Evolutionary conservation across 495 filamentous ascomycete genomes (phyloP).

Genomic region (Astrothelium macrocarpum): DNA sequence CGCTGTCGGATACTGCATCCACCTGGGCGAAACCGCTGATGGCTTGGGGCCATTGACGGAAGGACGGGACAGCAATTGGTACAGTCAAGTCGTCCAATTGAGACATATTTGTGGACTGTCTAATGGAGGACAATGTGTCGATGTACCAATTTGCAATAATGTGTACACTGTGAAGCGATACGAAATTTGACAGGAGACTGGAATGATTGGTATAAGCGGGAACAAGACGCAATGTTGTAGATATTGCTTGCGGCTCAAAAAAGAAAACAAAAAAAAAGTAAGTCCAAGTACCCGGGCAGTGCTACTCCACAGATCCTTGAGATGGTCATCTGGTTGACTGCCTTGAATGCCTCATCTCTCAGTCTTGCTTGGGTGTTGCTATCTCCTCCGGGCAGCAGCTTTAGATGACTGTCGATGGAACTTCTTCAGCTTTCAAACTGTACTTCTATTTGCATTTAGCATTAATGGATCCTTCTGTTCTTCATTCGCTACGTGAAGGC

Average conservation of each 20-base stretch:
- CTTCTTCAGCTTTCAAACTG: neutral
- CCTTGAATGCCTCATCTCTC: neutral
- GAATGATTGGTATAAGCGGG: neutral
- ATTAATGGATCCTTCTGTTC: neutral
- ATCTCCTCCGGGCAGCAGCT: neutral
- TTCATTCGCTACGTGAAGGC: neutral
- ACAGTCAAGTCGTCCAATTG: neutral
- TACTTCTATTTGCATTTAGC: neutral
- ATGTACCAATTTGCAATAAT: neutral
- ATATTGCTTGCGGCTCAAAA: neutral
- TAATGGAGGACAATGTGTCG: neutral
- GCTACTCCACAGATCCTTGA: neutral
- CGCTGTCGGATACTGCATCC: neutral
- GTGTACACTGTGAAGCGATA: neutral
- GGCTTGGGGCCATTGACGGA: neutral
- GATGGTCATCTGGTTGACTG: neutral
- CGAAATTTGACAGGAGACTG: neutral
- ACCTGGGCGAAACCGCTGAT: neutral
- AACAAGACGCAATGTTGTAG: neutral
- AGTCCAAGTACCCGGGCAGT: neutral
- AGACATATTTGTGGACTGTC: neutral
- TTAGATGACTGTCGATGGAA: neutral
- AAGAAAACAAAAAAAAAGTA: neutral
- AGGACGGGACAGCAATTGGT: neutral
- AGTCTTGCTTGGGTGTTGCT: neutral